Percentiles rank a stretch among this genome's conserved stretches.
These are phyloP conservation scores for Gnaphalium uliginosum DNA, from an alignment of 129 eudicot species.

Conservation along the genomic window DNA sequence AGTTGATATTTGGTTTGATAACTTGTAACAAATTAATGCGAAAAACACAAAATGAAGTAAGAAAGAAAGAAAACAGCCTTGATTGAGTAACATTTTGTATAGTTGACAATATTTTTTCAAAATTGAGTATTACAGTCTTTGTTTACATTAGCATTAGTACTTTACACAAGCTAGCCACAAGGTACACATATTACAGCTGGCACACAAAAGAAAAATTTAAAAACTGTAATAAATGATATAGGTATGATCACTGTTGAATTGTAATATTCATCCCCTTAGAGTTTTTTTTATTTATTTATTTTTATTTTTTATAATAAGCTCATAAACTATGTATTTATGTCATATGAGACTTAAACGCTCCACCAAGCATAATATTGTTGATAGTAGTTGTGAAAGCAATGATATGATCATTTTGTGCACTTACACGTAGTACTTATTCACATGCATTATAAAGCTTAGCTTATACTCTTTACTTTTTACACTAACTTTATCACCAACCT, in stretches of 20 bases:
- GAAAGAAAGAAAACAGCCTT: too few species aligned
- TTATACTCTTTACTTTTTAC: not conserved
- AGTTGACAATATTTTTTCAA: not conserved
- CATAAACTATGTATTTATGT: not conserved
- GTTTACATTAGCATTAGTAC: not conserved
- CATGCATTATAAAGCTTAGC: not conserved
- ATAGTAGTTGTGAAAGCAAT: not conserved
- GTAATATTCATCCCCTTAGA: not conserved
- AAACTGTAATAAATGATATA: not conserved
- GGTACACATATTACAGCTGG: conserved; percentile 10
- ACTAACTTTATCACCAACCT: not conserved
- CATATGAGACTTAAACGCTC: not conserved
- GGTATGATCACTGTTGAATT: not conserved
- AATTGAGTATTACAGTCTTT: too few species aligned
- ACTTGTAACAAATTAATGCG: too few species aligned
- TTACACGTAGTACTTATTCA: not conserved
- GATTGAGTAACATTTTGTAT: too few species aligned
- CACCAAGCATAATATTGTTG: not conserved
- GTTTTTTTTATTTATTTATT: too few species aligned
- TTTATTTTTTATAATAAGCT: not conserved
- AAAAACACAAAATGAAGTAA: too few species aligned
- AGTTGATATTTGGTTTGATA: too few species aligned
- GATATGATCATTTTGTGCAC: not conserved
- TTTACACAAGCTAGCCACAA: not conserved
- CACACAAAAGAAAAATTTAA: not conserved